Evolutionary conservation across 768 basidiomycete genomes (phyloP).

Genomic region (Lentinula lateritia): DNA sequence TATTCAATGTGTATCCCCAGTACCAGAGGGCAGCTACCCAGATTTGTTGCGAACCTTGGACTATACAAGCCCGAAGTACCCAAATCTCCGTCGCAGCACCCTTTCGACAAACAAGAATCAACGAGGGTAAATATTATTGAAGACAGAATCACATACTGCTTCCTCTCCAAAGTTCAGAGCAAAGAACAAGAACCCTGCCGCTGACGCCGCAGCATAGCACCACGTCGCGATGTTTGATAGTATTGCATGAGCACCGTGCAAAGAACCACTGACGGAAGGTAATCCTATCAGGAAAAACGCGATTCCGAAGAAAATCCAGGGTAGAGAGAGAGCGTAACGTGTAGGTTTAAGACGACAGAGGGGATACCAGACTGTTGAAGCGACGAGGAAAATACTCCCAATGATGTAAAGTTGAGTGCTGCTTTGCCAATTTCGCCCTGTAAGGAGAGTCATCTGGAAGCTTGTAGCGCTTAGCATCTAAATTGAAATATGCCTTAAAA

Average conservation of each 20-base stretch:
- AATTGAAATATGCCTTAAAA: not conserved
- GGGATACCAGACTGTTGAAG: conserved; percentile 85
- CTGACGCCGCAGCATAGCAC: conserved; percentile 89
- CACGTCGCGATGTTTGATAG: conserved; percentile 80
- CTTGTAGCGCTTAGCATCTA: conserved; percentile 88
- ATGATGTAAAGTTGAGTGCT: conserved; percentile 84
- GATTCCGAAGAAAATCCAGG: conserved; percentile 88
- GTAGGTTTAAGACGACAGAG: conserved; percentile 88
- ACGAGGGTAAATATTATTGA: not conserved
- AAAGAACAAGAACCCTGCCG: conserved; percentile 90
- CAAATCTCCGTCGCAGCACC: conserved; percentile 94
- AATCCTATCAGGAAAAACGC: conserved; percentile 91
- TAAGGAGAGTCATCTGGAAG: conserved; percentile 90
- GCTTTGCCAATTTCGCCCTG: conserved; percentile 80
- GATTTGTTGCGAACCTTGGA: conserved; percentile 92
- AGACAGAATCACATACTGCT: conserved; percentile 47
- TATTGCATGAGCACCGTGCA: conserved; percentile 57
- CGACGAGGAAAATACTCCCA: conserved; percentile 81
- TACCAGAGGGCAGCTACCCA: conserved; percentile 91
- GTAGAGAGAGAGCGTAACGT: conserved; percentile 76
- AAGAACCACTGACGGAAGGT: conserved; percentile 62
- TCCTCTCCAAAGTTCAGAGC: conserved; percentile 97
- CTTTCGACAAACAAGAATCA: conserved; percentile 25
- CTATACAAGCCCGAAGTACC: conserved; percentile 85
- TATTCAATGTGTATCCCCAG: conserved; percentile 83